Evolutionary conservation across 2,329 filamentous ascomycete species (phyloP).

Genomic region (Colletotrichum plurivorum): DNA sequence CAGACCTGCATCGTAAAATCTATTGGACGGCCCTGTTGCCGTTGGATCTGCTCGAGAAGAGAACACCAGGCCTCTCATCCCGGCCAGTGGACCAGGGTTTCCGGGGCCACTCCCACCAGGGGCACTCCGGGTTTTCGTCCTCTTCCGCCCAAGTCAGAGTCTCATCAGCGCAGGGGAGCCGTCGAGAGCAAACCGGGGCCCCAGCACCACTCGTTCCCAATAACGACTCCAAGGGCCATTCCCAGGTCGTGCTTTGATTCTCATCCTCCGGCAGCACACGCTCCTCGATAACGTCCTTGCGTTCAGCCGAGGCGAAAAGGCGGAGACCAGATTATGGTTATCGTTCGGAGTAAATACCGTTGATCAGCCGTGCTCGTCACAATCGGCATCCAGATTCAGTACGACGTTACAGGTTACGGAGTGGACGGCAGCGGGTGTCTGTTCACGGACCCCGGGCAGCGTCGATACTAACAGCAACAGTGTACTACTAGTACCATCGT

Average conservation of each 20-base stretch:
- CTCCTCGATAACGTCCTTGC: conserved; percentile 21
- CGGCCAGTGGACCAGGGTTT: conserved; percentile 9
- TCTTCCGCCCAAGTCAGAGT: conserved; percentile 20
- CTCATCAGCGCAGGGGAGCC: conserved; percentile 28
- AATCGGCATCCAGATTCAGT: conserved; percentile 29
- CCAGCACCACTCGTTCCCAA: conserved; percentile 9
- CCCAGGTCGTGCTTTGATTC: conserved; percentile 12
- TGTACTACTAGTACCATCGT: no score
- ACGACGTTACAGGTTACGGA: conserved; percentile 17
- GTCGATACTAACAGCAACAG: no score
- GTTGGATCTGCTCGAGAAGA: conserved; percentile 2
- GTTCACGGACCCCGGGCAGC: conserved; percentile 1
- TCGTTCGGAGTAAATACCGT: conserved; percentile 25
- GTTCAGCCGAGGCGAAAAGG: conserved; percentile 20
- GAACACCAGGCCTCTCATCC: conserved; percentile 6
- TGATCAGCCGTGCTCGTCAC: conserved; percentile 11
- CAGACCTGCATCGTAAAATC: conserved; percentile 14
- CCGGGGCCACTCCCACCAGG: conserved; percentile 1
- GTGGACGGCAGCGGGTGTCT: conserved; percentile 6
- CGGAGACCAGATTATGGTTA: conserved; percentile 23
- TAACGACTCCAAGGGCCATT: conserved; percentile 6
- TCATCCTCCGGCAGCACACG: not conserved
- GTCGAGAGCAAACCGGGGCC: conserved; percentile 4
- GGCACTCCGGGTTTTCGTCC: conserved; percentile 11
- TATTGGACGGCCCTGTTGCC: conserved; percentile 17